Evolutionary conservation across 768 basidiomycete species (phyloP).

Genomic region (Boletales sp.): DNA sequence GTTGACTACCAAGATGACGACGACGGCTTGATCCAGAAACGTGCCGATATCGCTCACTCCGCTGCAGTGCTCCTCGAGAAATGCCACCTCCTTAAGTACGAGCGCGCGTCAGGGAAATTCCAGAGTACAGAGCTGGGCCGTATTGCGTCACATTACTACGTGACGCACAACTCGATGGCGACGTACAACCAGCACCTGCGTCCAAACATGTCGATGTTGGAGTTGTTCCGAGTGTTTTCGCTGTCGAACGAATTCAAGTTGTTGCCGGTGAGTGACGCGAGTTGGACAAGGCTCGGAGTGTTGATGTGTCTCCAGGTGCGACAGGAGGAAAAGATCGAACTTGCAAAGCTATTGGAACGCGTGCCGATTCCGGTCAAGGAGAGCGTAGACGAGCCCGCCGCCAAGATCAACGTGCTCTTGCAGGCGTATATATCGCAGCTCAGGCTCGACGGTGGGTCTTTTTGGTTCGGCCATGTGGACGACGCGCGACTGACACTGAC

Average conservation of each 20-base stretch:
- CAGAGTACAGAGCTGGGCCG: conserved; percentile 90
- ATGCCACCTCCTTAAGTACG: conserved; percentile 91
- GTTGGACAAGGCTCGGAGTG: no score
- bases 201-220: conserved; percentile 81
- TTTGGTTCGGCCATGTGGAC: neutral
- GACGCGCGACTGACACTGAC: neutral
- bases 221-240: conserved; percentile 94
- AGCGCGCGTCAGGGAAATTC: conserved; percentile 82
- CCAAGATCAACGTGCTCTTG: conserved; percentile 95
- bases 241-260: conserved; percentile 94
- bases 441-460: conserved; percentile 71
- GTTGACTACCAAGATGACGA: conserved; percentile 92
- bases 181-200: conserved; percentile 93
- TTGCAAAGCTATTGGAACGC: conserved; percentile 84
- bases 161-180: conserved; percentile 94
- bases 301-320: conserved; percentile 45
- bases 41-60: conserved; percentile 89
- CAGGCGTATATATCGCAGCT: conserved; percentile 94
- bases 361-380: conserved; percentile 99
- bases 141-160: conserved; percentile 94
- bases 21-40: conserved; percentile 79
- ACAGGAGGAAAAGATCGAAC: conserved; percentile 82
- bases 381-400: conserved; percentile 90
- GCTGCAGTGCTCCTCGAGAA: conserved; percentile 94
- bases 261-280: conserved; percentile 54